Evolutionary conservation across 208 protist genomes (phyloP), one percentile per base, ranked within the genome.

Genomic region (Acanthamoeba quina): DNA sequence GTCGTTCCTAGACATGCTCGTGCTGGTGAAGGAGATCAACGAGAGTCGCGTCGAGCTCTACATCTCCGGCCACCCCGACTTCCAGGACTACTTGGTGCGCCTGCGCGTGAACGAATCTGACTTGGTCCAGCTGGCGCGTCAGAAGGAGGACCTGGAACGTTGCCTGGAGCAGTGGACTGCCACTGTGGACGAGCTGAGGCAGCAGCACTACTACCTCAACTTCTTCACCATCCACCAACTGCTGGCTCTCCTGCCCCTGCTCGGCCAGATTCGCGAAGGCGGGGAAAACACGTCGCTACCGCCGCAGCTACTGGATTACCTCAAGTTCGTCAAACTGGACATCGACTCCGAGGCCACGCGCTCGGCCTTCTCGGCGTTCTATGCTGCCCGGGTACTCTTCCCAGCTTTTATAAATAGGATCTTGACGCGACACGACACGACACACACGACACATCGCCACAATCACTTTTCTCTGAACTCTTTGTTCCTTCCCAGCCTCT

Each of bases 201-300:
- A 29, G 34, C 58, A 91, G 10, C 85, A 91, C 64, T 74, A 91
- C 64, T 91, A 47, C 64, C 64, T 91, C 44, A 91, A 91, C 85
- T 91, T 91, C 34, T 91, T 74, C 85, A 91, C 62, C 85, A 91
- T 91, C 26, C 85, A 91, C n/a, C 85, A 91, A 26, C 85, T 91
- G 49, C 31, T 91, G 85, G 60, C 85, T 21, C 4, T 91, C 62
- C 15, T 86, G 49, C 78, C 78, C 24, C 78, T 86, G 21, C 13
- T 86, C 49, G 49, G 62, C 21, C 78, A 54, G 49, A 49, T 58
- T 58, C 44, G 44, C 9, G 29, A 31, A n/a, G 64, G 26, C 29
- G 64, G n/a, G 29, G 64, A 72, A 72, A 72, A 31, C 64, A 21
- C 54, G 68, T 21, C 29, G 29, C 82, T 68, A 10, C 31, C 26